Base-by-base conservation (phyloP, 2,329 filamentous ascomycete genomes). In the Fusarium falciforme region DNA sequence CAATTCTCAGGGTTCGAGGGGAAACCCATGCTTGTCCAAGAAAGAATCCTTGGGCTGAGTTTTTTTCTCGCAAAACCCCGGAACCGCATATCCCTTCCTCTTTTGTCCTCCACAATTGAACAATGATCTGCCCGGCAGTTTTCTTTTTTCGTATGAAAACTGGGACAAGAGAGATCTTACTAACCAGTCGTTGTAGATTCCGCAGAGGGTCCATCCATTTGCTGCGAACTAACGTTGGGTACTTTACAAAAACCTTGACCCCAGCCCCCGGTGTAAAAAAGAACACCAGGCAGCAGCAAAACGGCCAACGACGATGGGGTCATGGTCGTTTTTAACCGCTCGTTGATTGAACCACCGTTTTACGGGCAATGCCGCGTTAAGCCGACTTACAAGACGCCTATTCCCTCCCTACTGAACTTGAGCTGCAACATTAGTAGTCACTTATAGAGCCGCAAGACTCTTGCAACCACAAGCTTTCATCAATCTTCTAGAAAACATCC, bases 211-310 rank as follows among this genome's bases (percentile, higher is more conserved):
- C 20, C 20, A 20, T 20, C 20, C 20, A 20, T 20, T 20, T 20
- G 20, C 20, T 20, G 20, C 20, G 20, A 20, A 20, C 20, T 20
- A 20, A 20, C 20, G 20, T 20, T 20, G 20, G 20, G 20, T 20
- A 20, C 20, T 20, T 20, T 20, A 20, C 20, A 20, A 20, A 20
- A 20, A 20, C 20, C 20, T 20, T 20, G 20, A 20, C 20, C 20
- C 20, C 20, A 20, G 20, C 20, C 20, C 20, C 20, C 20, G 20
- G 20, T 20, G 20, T 20, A 20, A 20, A 20, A 20, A 20, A 20
- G 12, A 52, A 52, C 47, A 29, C 33, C n/a, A 76, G 72, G 74
- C 72, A 76, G 65, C 74, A 76, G 69, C 60, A 60, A 65, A 75
- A 66, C 42, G 16, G 27, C 35, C 57, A 59, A 17, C 33, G 47